Evolutionary conservation across 495 filamentous ascomycete species (phyloP), one percentile per base, ranked within the genome.

Genomic region (Opeltia flavorubescens): DNA sequence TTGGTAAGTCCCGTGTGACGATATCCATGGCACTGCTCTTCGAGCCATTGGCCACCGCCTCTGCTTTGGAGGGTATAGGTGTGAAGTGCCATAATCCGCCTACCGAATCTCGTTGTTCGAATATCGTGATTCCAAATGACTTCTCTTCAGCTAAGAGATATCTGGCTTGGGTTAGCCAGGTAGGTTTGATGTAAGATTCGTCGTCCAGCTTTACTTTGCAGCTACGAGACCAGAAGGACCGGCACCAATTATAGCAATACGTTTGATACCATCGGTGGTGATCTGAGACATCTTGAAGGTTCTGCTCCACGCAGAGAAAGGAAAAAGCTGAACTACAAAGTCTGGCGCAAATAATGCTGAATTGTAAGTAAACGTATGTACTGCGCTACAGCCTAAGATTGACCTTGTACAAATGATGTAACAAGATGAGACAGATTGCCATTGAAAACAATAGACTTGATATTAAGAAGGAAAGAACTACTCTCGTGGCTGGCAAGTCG

Each of bases 11-110:
- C 0, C 13, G 13, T 2, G 33, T 35, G 1, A 17, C 33, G 5
- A 35, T 17, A 2, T 35, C 33, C 0, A 35, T 35, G 5, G 33
- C 33, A 13, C 12, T 35, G 33, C 18, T 17, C 33, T 13, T 17
- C 18, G 33, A 35, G 1, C 13, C 20, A 12, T 29, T 8, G 20
- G 8, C 29, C 7, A 30, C 4, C 9, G 7, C n/a, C 7, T 29
- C 17, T 7, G 23, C 25, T 1, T 23, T 8, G n/a, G 20, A 18
- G 18, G 43, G 1, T 12, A 44, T 20, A 7, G 43, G 24, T 9
- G 43, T 29, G 29, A 5, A 44, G n/a, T 44, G 26, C 43, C 43
- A 44, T 26, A 30, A 17, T 5, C 43, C 43, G 15, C 43, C 43
- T 27, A 44, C 5, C 1, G 8, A 8, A 15, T 29, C 23, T 12